These are phyloP conservation scores for Isoetes taiwanensis DNA, from an alignment of 75 land plant species.

Conservation along the genomic window DNA sequence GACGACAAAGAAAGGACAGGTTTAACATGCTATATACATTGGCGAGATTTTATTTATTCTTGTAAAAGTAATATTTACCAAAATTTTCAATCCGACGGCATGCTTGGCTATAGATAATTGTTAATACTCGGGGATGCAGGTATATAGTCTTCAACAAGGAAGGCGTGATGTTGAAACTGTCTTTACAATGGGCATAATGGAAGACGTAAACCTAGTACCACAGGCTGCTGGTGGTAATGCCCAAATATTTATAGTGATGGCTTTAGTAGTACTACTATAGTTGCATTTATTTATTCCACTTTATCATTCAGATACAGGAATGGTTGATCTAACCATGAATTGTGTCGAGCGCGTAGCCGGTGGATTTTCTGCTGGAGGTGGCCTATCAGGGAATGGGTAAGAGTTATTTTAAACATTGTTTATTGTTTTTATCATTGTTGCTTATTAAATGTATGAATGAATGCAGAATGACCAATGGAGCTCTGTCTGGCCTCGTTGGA, in stretches of 20 bases:
- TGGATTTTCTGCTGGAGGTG: conserved; percentile 96
- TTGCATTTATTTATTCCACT: background rate
- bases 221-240: conserved; percentile 78
- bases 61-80: too few species aligned
- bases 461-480: conserved; percentile 73
- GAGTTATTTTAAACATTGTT: background rate
- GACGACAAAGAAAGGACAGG: conserved; percentile 98
- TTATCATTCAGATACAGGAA: conserved; percentile 49
- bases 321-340: conserved; percentile 91
- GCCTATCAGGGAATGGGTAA: conserved; percentile 86
- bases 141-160: conserved; percentile 87
- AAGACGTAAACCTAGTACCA: conserved; percentile 90
- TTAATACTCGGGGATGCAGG: too few species aligned
- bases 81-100: too few species aligned
- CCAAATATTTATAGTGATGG: background rate
- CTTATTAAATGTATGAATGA: background rate
- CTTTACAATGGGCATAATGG: conserved; percentile 96
- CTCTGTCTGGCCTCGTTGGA: conserved; percentile 88
- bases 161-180: conserved; percentile 93
- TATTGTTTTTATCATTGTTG: background rate
- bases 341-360: conserved; percentile 83
- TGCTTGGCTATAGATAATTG: too few species aligned
- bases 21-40: too few species aligned
- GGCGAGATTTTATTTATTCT: too few species aligned
- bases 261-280: background rate